Percentiles rank a stretch among this genome's conserved stretches.
phyloP scores from a whole-genome alignment of 345 rosid species.

The Sonneratia caseolaris region DNA sequence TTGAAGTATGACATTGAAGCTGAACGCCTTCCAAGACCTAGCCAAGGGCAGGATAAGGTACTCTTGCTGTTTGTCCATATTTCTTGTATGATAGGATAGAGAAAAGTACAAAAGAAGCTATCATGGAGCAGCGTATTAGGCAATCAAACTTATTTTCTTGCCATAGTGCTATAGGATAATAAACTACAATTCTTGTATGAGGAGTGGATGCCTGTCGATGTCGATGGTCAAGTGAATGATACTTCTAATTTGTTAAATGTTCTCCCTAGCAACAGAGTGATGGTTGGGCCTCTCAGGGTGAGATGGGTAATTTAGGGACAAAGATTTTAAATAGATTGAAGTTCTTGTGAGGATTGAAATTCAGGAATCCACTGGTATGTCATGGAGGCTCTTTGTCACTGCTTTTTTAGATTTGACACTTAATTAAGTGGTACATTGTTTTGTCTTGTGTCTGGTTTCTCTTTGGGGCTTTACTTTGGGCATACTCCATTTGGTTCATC shows the following conservation, averaged over 20 bases:
- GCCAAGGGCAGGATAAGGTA: conserved; percentile 83
- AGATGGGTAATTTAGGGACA: not conserved
- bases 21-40: conserved; percentile 79
- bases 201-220: not conserved
- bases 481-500: too few species aligned
- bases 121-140: not conserved
- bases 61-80: not conserved
- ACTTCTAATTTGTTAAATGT: not conserved
- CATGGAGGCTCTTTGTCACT: too few species aligned
- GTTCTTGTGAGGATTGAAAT: too few species aligned
- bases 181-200: not conserved
- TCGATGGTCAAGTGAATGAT: not conserved
- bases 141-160: not conserved
- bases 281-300: not conserved
- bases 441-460: too few species aligned
- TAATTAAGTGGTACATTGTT: too few species aligned
- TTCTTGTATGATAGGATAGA: conserved; percentile 1
- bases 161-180: not conserved
- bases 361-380: too few species aligned
- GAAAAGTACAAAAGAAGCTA: not conserved
- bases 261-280: too few species aligned
- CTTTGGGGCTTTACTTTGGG: too few species aligned
- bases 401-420: too few species aligned
- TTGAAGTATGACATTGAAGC: conserved; percentile 91
- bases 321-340: too few species aligned